phyloP scores from a whole-genome alignment of 345 rosid genomes.

The Gossypium anomalum region DNA sequence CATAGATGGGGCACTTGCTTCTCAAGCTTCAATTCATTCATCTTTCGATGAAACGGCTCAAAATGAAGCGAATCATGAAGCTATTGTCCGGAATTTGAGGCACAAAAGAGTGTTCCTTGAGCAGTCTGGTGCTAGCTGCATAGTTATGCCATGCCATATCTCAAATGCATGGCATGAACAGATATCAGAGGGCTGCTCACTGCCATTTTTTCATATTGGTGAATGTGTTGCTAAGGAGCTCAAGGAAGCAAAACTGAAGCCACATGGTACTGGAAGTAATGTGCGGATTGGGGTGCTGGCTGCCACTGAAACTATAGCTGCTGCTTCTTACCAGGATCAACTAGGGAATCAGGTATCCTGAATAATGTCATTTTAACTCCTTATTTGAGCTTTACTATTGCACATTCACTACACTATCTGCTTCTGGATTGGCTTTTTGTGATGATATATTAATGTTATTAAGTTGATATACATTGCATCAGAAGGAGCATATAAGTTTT shows the following conservation, averaged over 20 bases:
- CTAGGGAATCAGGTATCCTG: slow-evolving; percentile 47
- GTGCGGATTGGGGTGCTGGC: slow-evolving; percentile 63
- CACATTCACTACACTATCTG: neutral
- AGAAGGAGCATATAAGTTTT: neutral
- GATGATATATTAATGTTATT: neutral
- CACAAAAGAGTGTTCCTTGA: slow-evolving; percentile 53
- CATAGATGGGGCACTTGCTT: slow-evolving; percentile 5
- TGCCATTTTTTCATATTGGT: slow-evolving; percentile 57
- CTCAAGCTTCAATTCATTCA: neutral
- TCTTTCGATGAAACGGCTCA: neutral
- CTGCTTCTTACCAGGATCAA: slow-evolving; percentile 53
- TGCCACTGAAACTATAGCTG: slow-evolving; percentile 33
- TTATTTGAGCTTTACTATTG: neutral
- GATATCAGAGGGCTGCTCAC: slow-evolving; percentile 44
- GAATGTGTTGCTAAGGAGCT: slow-evolving; percentile 64
- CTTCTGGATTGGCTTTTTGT: neutral
- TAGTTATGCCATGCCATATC: slow-evolving; percentile 63
- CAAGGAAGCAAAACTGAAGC: slow-evolving; percentile 49
- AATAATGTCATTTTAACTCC: no score
- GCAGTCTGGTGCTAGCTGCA: slow-evolving; percentile 52
- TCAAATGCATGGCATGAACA: slow-evolving; percentile 53
- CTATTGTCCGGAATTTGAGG: slow-evolving; percentile 42
- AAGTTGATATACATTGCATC: neutral
- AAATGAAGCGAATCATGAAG: neutral
- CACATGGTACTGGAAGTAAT: slow-evolving; percentile 48